Base-by-base conservation (phyloP, 495 filamentous ascomycete genomes). In the Polyplosphaeria fusca region DNA sequence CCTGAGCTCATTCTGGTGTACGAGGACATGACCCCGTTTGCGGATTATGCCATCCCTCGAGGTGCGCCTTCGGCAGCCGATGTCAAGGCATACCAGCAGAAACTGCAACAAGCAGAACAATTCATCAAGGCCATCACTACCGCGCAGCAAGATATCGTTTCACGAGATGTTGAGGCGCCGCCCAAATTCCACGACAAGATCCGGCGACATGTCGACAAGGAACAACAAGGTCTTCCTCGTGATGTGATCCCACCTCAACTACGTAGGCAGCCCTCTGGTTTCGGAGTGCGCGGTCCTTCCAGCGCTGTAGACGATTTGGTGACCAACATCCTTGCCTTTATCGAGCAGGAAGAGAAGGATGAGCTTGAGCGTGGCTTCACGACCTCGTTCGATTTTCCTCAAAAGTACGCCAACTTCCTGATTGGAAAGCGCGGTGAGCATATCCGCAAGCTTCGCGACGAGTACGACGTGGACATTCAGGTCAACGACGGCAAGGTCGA, bases 401-500 rank as follows among this genome's bases (percentile, higher is more conserved):
- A 93, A 63, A 95, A 96, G 70, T 94, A 83, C 60, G 89, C 91
- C 52, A 94, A 94, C 66, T 84, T 91, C 69, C 78, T 99, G 16
- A 96, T 99, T 61, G 93, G 93, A 53, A 89, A 87, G 69, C 82
- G 84, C 35, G 93, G 93, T 22, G 91, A 91, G 73, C 92, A 92
- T 70, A 93, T 97, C 73, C 89, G 88, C 57, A 91, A 94, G 67
- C 77, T 96, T n/a, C 87, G 91, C 16, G 93, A 97, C 27, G 89
- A 93, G 68, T 95, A 94, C 63, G 94, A 97, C 68, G 94, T 99
- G 27, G 93, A 97, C 40, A 96, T 99, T 63, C 88, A 94, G 67
- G 82, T 97, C 28, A 77, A 82, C 55, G 82, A 85, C 43, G 84
- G 84, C 61, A 85, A 82, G 71, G 82, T 86, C 27, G 82, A 85